Base-by-base conservation (phyloP, 139 green algal species). In the Coelastrella sp. region DNA sequence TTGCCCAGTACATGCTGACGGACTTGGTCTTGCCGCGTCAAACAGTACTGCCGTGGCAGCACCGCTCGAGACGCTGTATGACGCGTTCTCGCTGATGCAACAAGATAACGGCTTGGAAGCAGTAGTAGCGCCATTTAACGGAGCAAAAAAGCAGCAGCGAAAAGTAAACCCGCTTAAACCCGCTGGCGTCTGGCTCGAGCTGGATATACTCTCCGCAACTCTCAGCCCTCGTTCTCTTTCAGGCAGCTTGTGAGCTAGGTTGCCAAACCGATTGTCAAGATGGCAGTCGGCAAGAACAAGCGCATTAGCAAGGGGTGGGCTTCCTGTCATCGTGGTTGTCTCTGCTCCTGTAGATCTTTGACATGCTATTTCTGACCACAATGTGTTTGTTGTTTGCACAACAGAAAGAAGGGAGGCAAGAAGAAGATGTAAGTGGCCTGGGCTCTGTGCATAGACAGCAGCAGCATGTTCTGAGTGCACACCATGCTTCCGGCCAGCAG, bases 231-330 rank as follows among this genome's bases (percentile, higher is more conserved):
- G 23, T 7, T 17, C 74, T 80, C 74, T 80, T 80, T 80, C 23
- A 80, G 74, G 74, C 74, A 57, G 74, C 74, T 80, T 80, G 74
- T 80, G 74, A 57, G 23, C 74, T 57, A 80, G 23, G 23, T 80
- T 58, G 23, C 23, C 22, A 60, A 80, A 16, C 74, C 74, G 23
- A 13, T 76, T 76, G 68, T 80, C 74, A 80, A 58, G 74, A 80
- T 80, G 74, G 74, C 74, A 23, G 95, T 97, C 78, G 97, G 98
- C 92, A 99, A 99, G 95, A 99, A 99, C 97, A 99, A 99, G 96
- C 97, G 97, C 57, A 97, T 99, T 80, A 98, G 95, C 82, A 99
- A 99, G 97, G 97, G 68, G 68, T 76, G 68, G 16, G 68, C 68
- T 76, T 76, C 17, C 68, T 76, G 68, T 17, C 68, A 76, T 32